Evolutionary conservation across 352 stramenopile genomes (phyloP).

Genomic region (Discostella stelligera): DNA sequence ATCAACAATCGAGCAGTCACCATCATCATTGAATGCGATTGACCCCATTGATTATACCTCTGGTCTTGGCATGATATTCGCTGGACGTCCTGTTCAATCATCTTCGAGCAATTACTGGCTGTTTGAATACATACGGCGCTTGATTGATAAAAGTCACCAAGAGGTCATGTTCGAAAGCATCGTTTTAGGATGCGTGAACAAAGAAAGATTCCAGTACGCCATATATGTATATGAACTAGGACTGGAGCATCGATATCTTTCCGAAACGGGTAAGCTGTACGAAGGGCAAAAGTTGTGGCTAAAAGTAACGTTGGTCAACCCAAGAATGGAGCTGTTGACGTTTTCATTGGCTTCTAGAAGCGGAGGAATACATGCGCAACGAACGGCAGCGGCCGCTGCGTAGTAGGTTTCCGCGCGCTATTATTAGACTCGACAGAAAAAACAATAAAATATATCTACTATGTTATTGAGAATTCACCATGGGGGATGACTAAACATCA

Average conservation of each 20-base stretch:
- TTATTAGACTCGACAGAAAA: no score
- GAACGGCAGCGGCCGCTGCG: constrained; percentile 14
- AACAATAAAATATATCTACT: no score
- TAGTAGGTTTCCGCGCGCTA: no score
- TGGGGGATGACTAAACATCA: no score
- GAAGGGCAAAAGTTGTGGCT: constrained; percentile 59
- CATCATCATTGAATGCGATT: constrained; percentile 17
- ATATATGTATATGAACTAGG: constrained; percentile 74
- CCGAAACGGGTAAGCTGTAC: constrained; percentile 57
- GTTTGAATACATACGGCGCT: constrained; percentile 69
- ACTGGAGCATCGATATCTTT: constrained; percentile 68
- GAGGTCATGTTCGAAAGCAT: constrained; percentile 58
- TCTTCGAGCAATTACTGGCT: constrained; percentile 74
- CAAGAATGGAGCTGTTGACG: constrained; percentile 54
- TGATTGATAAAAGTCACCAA: constrained; percentile 37
- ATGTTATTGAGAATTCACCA: no score
- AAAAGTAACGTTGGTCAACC: constrained; percentile 59
- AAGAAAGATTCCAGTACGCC: constrained; percentile 61
- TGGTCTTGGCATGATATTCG: constrained; percentile 53
- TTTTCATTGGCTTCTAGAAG: constrained; percentile 51
- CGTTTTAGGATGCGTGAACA: constrained; percentile 65
- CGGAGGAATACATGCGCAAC: constrained; percentile 35
- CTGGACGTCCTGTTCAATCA: constrained; percentile 51
- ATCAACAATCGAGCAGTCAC: background rate
- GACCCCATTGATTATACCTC: constrained; percentile 60